phyloP scores from a whole-genome alignment of 768 basidiomycete species.

The Peribolospora baueri region DNA sequence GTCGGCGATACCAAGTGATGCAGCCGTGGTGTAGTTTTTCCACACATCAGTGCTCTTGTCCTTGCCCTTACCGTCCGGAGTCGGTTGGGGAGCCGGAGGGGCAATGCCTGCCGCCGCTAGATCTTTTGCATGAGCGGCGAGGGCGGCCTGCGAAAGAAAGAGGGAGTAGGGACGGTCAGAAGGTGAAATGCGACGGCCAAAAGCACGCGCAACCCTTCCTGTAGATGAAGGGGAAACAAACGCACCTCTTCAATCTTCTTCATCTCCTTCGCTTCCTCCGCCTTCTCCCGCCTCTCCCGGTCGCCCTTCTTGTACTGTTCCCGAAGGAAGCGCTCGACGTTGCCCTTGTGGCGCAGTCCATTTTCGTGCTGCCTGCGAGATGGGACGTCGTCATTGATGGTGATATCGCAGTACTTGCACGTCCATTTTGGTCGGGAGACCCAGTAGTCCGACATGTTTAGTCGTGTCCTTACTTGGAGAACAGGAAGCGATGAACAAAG shows the following conservation, averaged over 20 bases:
- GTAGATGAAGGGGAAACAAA: not conserved
- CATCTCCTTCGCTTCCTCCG: slow-evolving; percentile 62
- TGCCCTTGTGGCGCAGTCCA: slow-evolving; percentile 81
- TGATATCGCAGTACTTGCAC: slow-evolving; percentile 94
- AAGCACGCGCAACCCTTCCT: slow-evolving; percentile 7
- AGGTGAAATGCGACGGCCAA: not conserved
- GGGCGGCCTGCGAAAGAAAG: not conserved
- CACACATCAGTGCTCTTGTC: too few relatives aligned
- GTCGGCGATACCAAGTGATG: slow-evolving; percentile 54
- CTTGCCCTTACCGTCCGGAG: slow-evolving; percentile 24
- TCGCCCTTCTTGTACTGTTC: slow-evolving; percentile 76
- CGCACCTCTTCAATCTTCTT: slow-evolving; percentile 52
- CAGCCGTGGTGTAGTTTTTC: slow-evolving; percentile 61
- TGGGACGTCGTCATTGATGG: slow-evolving; percentile 77
- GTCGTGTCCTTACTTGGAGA: not conserved
- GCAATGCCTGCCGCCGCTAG: slow-evolving; percentile 12
- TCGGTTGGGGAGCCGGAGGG: slow-evolving; percentile 21
- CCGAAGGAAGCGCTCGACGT: slow-evolving; percentile 71
- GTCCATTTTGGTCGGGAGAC: slow-evolving; percentile 41
- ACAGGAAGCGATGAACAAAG: too few relatives aligned
- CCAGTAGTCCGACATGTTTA: slow-evolving; percentile 68
- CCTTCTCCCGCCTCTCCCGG: slow-evolving; percentile 18
- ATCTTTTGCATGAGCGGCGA: slow-evolving; percentile 39
- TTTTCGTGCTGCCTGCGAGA: slow-evolving; percentile 78
- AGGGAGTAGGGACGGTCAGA: not conserved